Percentiles rank a stretch among this genome's conserved stretches.
Evolutionary conservation across 345 rosid genomes (phyloP).

Genomic region (Syzygium grande): DNA sequence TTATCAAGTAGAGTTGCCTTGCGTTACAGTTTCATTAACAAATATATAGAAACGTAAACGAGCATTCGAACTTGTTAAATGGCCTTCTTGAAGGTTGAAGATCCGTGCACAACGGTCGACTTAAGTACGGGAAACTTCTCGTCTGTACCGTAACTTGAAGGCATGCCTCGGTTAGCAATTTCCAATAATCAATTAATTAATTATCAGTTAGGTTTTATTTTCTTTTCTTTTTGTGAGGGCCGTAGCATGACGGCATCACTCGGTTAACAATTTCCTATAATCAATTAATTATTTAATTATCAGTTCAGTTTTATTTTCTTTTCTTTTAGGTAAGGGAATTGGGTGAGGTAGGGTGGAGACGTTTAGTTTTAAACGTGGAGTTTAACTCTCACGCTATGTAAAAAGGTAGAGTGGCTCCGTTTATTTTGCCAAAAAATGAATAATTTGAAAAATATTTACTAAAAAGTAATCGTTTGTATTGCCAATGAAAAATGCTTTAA

Average conservation of each 20-base stretch:
- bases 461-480: no score
- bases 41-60: not conserved
- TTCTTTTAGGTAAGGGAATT: no score
- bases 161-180: not conserved
- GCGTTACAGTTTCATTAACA: not conserved
- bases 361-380: no score
- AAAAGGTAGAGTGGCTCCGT: no score
- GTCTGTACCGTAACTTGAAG: not conserved
- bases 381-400: no score
- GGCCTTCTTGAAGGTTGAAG: not conserved
- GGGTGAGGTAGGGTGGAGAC: no score
- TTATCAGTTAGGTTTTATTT: not conserved
- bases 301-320: not conserved
- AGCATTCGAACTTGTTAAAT: no score
- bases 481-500: no score
- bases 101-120: not conserved
- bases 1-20: not conserved
- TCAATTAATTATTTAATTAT: not conserved
- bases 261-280: not conserved
- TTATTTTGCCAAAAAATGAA: no score
- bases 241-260: not conserved
- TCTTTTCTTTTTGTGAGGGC: not conserved
- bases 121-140: not conserved
- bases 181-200: not conserved
- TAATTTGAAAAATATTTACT: no score